Conservation (phyloP, 1,284 basidiomycete species). For the Fomitiporia mediterranea region DNA sequence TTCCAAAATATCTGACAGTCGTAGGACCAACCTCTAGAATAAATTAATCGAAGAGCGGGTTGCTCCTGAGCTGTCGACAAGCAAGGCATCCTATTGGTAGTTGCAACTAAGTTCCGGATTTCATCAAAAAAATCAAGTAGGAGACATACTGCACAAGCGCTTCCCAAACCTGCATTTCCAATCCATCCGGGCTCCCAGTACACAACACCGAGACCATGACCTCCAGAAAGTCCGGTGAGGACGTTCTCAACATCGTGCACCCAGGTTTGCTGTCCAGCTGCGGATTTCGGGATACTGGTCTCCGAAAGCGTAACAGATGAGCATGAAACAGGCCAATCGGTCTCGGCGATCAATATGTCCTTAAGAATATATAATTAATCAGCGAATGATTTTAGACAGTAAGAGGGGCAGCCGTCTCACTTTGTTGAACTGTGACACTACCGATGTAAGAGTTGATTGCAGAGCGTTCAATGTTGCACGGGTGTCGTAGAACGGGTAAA, state of each 20-base stretch:
- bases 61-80: slow-evolving; percentile 30
- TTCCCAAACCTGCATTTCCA: slow-evolving; percentile 53
- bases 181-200: slow-evolving; percentile 68
- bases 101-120: neutral
- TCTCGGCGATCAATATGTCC: slow-evolving; percentile 58
- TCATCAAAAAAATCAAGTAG: neutral
- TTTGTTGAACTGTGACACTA: slow-evolving; percentile 48
- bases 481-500: slow-evolving; percentile 60
- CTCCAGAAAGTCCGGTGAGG: slow-evolving; percentile 41
- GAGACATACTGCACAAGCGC: slow-evolving; percentile 46
- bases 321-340: slow-evolving; percentile 57
- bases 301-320: slow-evolving; percentile 44
- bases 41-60: slow-evolving; percentile 30
- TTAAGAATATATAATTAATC: slow-evolving; percentile 21
- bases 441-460: slow-evolving; percentile 44
- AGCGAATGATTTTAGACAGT: neutral
- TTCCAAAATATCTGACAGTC: no score
- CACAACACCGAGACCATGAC: slow-evolving; percentile 43
- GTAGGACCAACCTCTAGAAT: slow-evolving; percentile 4
- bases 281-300: slow-evolving; percentile 43
- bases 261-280: slow-evolving; percentile 52
- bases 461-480: slow-evolving; percentile 49
- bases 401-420: slow-evolving; percentile 26
- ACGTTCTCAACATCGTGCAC: slow-evolving; percentile 46
- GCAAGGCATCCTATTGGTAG: slow-evolving; percentile 30